Evolutionary conservation across 192 early-diverging fungal genomes (phyloP), one percentile per base, ranked within the genome.

Genomic region (Coemansia sp.): DNA sequence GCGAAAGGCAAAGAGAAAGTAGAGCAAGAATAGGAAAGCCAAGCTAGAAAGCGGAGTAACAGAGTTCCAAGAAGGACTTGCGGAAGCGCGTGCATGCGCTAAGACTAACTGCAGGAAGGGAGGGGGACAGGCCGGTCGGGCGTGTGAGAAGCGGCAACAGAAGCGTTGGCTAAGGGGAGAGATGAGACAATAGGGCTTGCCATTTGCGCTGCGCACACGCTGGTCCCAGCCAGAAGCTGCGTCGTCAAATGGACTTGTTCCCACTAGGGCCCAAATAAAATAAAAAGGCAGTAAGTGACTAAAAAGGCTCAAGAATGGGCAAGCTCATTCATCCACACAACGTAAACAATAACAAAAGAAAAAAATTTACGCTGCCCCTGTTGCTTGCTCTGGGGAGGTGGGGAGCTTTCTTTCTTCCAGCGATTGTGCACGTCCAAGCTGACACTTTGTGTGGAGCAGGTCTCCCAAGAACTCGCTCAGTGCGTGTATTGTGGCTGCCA

Each of bases 271-370:
- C 24, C n/a, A n/a, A n/a, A n/a, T n/a, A n/a, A n/a, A n/a, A n/a
- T n/a, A 51, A 15, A 51, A 51, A 51, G 47, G 15, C 51, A 54
- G 51, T 54, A 54, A 31, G 32, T 35, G 32, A 35, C 2, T 35
- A 32, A 17, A 54, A 43, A n/a, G 14, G 1, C 22, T 25, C 27
- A 54, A 54, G 51, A 54, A 54, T 54, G 51, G 51, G 6, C 15
- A 53, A 12, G 25, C 14, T 25, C 46, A 19, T 22, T 24, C n/a
- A 27, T 29, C 46, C 11, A 19, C n/a, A 7, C 22, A 68, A 68
- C 14, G 43, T 53, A 68, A 61, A 68, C 66, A 68, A 59, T 61
- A 68, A 68, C 58, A 54, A 14, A 41, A 43, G 25, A 24, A 61
- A 37, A 32, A 59, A 60, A 61, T 35, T 62, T 62, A 46, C 24